Conservation (phyloP, 2,329 filamentous ascomycete genomes). For the Akanthomyces muscarius region DNA sequence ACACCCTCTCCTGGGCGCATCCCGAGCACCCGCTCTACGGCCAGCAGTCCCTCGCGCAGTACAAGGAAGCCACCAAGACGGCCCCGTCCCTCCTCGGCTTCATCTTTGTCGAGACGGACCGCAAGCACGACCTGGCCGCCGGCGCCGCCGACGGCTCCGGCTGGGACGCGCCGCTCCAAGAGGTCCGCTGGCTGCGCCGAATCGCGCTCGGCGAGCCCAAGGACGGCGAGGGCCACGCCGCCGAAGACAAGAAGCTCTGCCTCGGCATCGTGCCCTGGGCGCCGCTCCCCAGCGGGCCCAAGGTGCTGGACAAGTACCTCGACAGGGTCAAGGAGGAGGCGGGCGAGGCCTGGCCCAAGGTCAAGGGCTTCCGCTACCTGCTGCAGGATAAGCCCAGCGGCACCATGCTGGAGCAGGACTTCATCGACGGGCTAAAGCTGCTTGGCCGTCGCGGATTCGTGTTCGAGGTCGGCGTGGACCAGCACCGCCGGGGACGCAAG, state of each 20-base stretch:
- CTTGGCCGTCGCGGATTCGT: slow-evolving; percentile 59
- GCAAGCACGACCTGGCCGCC: slow-evolving; percentile 55
- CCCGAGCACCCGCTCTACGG: slow-evolving; percentile 55
- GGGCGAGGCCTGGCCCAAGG: slow-evolving; percentile 60
- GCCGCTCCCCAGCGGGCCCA: slow-evolving; percentile 65
- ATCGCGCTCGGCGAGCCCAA: slow-evolving; percentile 59
- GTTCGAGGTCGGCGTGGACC: slow-evolving; percentile 84
- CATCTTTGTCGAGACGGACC: slow-evolving; percentile 80
- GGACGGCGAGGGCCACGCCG: slow-evolving; percentile 53
- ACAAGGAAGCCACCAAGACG: slow-evolving; percentile 44
- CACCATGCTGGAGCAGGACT: slow-evolving; percentile 58
- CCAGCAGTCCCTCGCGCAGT: slow-evolving; percentile 63
- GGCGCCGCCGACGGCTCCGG: slow-evolving; percentile 46
- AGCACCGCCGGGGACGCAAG: slow-evolving; percentile 67
- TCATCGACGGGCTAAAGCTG: slow-evolving; percentile 63
- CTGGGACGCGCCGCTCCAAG: slow-evolving; percentile 66
- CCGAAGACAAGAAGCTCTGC: slow-evolving; percentile 47
- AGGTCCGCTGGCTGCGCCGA: slow-evolving; percentile 65
- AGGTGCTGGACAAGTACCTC: slow-evolving; percentile 62
- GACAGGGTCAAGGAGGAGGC: slow-evolving; percentile 55
- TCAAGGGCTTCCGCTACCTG: slow-evolving; percentile 79
- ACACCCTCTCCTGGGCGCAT: slow-evolving; percentile 66
- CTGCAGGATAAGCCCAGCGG: slow-evolving; percentile 71
- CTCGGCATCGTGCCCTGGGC: slow-evolving; percentile 79
- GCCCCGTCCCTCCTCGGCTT: slow-evolving; percentile 58